These are phyloP conservation scores for Pseudomonodictys pantanalensis DNA, from an alignment of 495 filamentous ascomycete species.

Conservation along the genomic window DNA sequence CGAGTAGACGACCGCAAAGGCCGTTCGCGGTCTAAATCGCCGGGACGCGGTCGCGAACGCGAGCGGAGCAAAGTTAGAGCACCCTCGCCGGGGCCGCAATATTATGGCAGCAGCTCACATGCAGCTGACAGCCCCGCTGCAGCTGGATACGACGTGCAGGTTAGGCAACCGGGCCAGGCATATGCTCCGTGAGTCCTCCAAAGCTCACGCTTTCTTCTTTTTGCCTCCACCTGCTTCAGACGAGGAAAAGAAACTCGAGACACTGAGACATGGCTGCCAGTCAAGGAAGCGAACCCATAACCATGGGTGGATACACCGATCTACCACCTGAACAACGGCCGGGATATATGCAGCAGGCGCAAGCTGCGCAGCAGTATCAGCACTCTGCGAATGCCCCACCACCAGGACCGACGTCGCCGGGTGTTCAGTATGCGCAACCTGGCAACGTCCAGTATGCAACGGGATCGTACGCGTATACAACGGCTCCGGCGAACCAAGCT, in stretches of 20 bases:
- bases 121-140: slow-evolving; percentile 15
- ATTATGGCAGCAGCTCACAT: slow-evolving; percentile 16
- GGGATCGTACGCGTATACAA: slow-evolving; percentile 18
- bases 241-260: neutral
- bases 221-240: neutral
- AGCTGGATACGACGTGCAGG: slow-evolving; percentile 31
- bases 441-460: neutral
- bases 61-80: slow-evolving; percentile 34
- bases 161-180: slow-evolving; percentile 31
- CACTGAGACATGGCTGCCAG: slow-evolving; percentile 28
- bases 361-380: slow-evolving; percentile 24
- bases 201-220: neutral
- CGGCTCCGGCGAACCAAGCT: slow-evolving; percentile 15
- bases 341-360: slow-evolving; percentile 33
- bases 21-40: slow-evolving; percentile 35
- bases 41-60: slow-evolving; percentile 22
- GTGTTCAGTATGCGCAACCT: slow-evolving; percentile 20
- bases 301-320: slow-evolving; percentile 40
- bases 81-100: slow-evolving; percentile 30
- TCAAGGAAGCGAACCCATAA: slow-evolving; percentile 26
- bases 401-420: neutral
- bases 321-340: slow-evolving; percentile 41
- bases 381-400: slow-evolving; percentile 10
- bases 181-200: slow-evolving; percentile 18
- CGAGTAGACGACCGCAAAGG: slow-evolving; percentile 28